Base-by-base conservation (phyloP, 805 yeast genomes). In the Ogataea methanolica region DNA sequence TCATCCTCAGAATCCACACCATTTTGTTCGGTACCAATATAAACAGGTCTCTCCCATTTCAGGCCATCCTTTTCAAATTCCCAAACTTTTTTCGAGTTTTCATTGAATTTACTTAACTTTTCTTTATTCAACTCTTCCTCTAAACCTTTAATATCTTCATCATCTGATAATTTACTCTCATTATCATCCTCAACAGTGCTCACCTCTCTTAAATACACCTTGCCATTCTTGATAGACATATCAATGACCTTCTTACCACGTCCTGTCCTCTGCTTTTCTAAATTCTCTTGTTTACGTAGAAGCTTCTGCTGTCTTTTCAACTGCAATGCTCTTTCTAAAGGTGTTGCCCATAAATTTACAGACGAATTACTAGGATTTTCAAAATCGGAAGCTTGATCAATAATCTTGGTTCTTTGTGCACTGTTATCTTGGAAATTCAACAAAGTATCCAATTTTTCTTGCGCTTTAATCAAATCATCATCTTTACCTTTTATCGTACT, bases 321-420 rank as follows among this genome's bases (percentile, higher is more conserved):
- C 61, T 88, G 89, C 48, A 89, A 70, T 0, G 97, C 97, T 55
- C 94, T 79, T 57, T 95, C 97, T 45, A 83, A 75, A 0, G 85
- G 83, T 1, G 96, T 83, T 0, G 96, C 82, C 98, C 99, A 94
- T 52, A 84, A 70, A 54, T 79, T 84, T 33, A 73, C 74, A 6
- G 53, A 40, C 0, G 76, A 67, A 2, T 71, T 70, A 34, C 74
- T 68, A 15, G 76, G 70, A 46, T 83, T 66, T 43, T 88, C 95
- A 62, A 79, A 88, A 62, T 94, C 99, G 5, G 96, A 80, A 0
- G 95, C 97, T 61, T 88, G 84, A 62, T 94, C 99, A 36, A 95
- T 91, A 52, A 94, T 89, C 56, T 80, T 81, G 0, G 99, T 94
- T 62, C 99, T 75, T 63, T 89, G 95, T 1, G 91, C 88, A 6